These are phyloP conservation scores for Chrysanthemum makinoi DNA, from an alignment of 129 eudicot genomes.

Conservation along the genomic window DNA sequence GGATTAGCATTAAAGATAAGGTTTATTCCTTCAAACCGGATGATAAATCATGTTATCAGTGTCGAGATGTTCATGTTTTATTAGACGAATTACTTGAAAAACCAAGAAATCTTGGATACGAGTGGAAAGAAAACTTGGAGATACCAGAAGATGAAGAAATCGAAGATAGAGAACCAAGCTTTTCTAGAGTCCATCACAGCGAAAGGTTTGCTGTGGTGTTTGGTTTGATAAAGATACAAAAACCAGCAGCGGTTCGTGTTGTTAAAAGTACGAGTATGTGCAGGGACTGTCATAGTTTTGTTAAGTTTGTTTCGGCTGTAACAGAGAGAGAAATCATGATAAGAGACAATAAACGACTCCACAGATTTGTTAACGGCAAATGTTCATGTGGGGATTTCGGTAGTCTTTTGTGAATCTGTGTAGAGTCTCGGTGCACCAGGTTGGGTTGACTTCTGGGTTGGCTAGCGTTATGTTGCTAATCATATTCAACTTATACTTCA, in stretches of 20 bases:
- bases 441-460: background rate
- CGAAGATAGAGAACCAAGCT: too few relatives aligned
- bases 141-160: too few relatives aligned
- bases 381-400: slow-evolving; percentile 89
- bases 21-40: too few relatives aligned
- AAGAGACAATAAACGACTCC: slow-evolving; percentile 76
- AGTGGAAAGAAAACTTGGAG: too few relatives aligned
- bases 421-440: background rate
- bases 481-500: slow-evolving; percentile 1
- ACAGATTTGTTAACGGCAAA: slow-evolving; percentile 59
- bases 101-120: too few relatives aligned
- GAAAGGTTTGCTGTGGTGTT: slow-evolving; percentile 65
- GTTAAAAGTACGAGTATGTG: slow-evolving; percentile 78
- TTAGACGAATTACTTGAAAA: too few relatives aligned
- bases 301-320: slow-evolving; percentile 50
- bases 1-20: too few relatives aligned
- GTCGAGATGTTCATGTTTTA: too few relatives aligned
- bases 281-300: slow-evolving; percentile 69
- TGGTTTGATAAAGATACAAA: slow-evolving; percentile 63
- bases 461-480: slow-evolving; percentile 4
- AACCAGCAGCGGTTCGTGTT: slow-evolving; percentile 46
- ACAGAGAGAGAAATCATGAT: slow-evolving; percentile 58
- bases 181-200: too few relatives aligned
- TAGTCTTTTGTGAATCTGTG: slow-evolving; percentile 41
- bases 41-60: too few relatives aligned